Base-by-base conservation (phyloP, 345 rosid genomes). In the Excoecaria cochinchinensis region DNA sequence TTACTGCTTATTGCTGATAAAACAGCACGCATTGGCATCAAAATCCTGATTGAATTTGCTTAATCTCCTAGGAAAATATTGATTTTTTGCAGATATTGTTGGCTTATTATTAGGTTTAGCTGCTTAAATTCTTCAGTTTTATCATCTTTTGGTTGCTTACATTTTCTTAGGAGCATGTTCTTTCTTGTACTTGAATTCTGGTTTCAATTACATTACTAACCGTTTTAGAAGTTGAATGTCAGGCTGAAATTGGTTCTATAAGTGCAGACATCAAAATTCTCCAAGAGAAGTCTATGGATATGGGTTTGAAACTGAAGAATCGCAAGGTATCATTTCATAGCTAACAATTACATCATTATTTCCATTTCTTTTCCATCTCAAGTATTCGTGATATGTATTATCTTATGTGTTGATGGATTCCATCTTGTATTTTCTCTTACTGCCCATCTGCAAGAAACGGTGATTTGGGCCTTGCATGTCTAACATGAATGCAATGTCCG, bases 201-300 rank as follows among this genome's bases (percentile, higher is more conserved):
- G 39, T 56, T 61, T 67, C 16, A 58, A 22, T 52, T 58, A 12
- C 36, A 16, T 69, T 36, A 25, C 21, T 59, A 70, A 61, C 57
- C 64, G 52, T 48, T 74, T 38, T 40, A 44, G 65, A 77, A 67
- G 59, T 74, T 75, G 70, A 79, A 10, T 81, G 69, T 67, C 83
- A 95, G 98, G 87, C 82, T 79, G 98, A 91, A 87, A 95, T 95
- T 82, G 98, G 98, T 78, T 93, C 98, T 71, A 95, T 95, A 80
- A 91, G 99, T 82, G 93, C 97, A 52, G 98, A 95, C 88, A 95
- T 95, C 51, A 95, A 93, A 76, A 84, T 93, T 82, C 98, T 95
- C 70, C 98, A 95, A 79, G 99, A 95, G 86, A 93, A 93, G 81
- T 95, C 98, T 48, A 95, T 95, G 99, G 99, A 95, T 85, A 95